Percentiles rank a stretch among this genome's conserved stretches.
Conservation (phyloP, 768 basidiomycete genomes). For the Coprinopsis sp. region DNA sequence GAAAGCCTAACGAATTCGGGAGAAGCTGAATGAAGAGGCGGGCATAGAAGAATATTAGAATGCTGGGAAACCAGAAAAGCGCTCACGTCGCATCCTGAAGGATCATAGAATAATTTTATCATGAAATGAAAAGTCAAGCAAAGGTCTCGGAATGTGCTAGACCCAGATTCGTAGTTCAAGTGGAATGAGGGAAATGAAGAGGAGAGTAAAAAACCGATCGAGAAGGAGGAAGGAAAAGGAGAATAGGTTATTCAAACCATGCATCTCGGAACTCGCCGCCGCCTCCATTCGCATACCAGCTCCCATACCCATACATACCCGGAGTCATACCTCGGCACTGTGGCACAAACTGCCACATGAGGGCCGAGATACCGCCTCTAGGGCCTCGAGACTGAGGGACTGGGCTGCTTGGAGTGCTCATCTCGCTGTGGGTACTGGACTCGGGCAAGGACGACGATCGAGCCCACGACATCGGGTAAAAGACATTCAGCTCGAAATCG, state of each 20-base stretch:
- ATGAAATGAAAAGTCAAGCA: too few relatives aligned
- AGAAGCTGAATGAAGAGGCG: too few relatives aligned
- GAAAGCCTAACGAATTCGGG: too few relatives aligned
- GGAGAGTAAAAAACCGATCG: not conserved
- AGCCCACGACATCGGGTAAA: not conserved
- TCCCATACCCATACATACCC: constrained; percentile 2
- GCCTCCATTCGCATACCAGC: constrained; percentile 2
- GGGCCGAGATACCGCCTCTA: not conserved
- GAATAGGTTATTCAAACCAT: constrained; percentile 2
- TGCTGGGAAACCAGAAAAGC: too few relatives aligned
- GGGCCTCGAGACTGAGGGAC: not conserved
- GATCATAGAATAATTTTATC: too few relatives aligned
- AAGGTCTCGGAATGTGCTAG: not conserved
- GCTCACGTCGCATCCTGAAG: too few relatives aligned
- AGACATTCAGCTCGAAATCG: constrained; percentile 1
- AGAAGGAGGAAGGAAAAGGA: not conserved
- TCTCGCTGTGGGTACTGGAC: not conserved
- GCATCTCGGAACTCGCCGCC: constrained; percentile 1
- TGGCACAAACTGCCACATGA: constrained; percentile 2
- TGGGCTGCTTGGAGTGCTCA: not conserved
- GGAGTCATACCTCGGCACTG: not conserved
- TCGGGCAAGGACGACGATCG: not conserved
- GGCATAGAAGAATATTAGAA: too few relatives aligned
- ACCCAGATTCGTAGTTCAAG: not conserved
- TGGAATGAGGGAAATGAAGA: not conserved